Conservation (phyloP, 78 protist species). For the Dictyostelium firmibasis region DNA sequence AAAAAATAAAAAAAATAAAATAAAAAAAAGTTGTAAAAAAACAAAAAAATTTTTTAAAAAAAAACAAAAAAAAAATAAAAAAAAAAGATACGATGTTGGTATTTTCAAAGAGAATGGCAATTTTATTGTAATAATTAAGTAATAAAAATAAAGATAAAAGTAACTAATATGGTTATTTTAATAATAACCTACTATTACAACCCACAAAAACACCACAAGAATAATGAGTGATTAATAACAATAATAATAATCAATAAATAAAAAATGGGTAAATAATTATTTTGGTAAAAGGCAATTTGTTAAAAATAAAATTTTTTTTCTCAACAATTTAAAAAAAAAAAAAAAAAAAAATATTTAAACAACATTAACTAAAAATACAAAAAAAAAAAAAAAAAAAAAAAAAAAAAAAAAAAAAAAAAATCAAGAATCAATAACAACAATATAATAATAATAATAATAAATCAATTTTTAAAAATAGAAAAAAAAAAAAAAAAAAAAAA, state of each 20-base stretch:
- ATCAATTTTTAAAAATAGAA: neutral
- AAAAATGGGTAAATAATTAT: neutral
- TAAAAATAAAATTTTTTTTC: no score
- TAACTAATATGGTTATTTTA: neutral
- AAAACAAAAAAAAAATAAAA: neutral
- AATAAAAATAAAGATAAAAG: neutral
- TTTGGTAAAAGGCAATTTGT: neutral
- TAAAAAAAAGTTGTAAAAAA: neutral
- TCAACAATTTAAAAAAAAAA: neutral
- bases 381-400: no score
- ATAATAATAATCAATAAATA: neutral
- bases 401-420: no score
- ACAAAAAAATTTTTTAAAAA: neutral
- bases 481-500: no score
- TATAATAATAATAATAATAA: no score
- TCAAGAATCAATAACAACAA: neutral
- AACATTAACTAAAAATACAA: neutral
- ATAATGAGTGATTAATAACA: neutral
- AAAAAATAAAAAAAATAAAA: neutral
- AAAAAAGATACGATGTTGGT: neutral
- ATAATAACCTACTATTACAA: neutral
- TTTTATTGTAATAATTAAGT: neutral
- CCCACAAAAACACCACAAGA: neutral
- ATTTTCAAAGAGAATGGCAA: conserved; percentile 5
- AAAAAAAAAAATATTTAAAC: no score